These are phyloP conservation scores for Candolleomyces eurysporus DNA, from an alignment of 768 basidiomycete genomes.

Conservation along the genomic window DNA sequence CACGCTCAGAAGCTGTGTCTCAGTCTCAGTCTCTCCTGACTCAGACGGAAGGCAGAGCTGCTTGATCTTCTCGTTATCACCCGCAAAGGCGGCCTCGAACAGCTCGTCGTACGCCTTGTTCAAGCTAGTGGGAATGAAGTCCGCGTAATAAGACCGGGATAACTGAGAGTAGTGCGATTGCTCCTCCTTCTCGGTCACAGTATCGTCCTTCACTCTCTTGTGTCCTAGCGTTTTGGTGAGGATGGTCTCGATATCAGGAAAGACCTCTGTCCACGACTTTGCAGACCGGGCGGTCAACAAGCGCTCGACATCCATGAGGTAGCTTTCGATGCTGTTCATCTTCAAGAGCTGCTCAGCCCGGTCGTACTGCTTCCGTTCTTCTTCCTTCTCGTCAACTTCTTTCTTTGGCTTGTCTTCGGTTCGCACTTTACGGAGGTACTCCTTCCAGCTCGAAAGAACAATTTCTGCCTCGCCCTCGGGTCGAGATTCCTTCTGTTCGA, in stretches of 20 bases:
- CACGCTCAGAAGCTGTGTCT: conserved; percentile 40
- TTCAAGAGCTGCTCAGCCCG: conserved; percentile 14
- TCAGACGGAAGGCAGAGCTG: conserved; percentile 50
- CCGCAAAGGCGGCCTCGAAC: conserved; percentile 53
- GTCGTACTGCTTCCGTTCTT: conserved; percentile 8
- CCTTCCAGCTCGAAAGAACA: conserved; percentile 10
- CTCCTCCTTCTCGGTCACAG: neutral
- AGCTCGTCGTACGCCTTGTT: conserved; percentile 48
- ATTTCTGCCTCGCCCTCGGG: neutral
- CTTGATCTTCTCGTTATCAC: conserved; percentile 50
- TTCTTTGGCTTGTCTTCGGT: neutral
- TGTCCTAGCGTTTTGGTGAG: neutral
- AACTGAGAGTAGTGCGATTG: neutral
- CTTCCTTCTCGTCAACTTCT: neutral
- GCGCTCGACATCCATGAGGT: conserved; percentile 32
- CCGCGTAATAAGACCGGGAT: conserved; percentile 20
- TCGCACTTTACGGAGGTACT: conserved; percentile 7
- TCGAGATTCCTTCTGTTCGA: neutral
- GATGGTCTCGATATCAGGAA: conserved; percentile 23
- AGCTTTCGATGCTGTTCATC: conserved; percentile 26
- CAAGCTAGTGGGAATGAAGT: conserved; percentile 31
- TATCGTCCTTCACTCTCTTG: neutral
- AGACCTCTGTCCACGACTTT: conserved; percentile 42
- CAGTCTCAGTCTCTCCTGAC: conserved; percentile 19
- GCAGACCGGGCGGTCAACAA: conserved; percentile 33